phyloP scores from a whole-genome alignment of 352 stramenopile genomes.

The Pythium rhizo-oryzae region DNA sequence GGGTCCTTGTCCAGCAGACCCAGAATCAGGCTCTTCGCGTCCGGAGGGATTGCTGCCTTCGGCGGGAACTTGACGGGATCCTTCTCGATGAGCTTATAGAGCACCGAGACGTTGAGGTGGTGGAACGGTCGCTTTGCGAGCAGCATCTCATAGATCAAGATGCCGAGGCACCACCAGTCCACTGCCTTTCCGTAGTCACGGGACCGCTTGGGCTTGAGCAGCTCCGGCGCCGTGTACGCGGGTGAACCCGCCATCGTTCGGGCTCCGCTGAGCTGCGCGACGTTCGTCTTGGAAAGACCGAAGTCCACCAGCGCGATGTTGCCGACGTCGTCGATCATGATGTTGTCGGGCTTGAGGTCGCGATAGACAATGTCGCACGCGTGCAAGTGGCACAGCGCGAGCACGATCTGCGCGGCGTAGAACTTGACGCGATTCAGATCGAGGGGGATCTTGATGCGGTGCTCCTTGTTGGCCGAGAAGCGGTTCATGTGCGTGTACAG shows the following conservation, averaged over 20 bases:
- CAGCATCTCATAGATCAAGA: conserved; percentile 93
- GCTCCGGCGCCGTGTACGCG: conserved; percentile 79
- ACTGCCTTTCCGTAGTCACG: conserved; percentile 88
- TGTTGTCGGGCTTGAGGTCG: conserved; percentile 96
- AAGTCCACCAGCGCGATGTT: conserved; percentile 96
- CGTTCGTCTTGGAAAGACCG: conserved; percentile 92
- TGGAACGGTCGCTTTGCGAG: conserved; percentile 92
- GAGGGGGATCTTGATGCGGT: conserved; percentile 85
- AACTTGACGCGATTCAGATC: conserved; percentile 84
- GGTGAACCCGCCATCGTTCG: conserved; percentile 85
- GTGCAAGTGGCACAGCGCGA: conserved; percentile 92
- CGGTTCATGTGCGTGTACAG: conserved; percentile 93
- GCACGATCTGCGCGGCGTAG: conserved; percentile 92
- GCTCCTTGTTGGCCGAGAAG: conserved; percentile 90
- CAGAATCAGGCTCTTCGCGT: conserved; percentile 75
- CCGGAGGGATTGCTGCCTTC: conserved; percentile 65
- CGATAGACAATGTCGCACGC: conserved; percentile 95
- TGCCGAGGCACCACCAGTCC: conserved; percentile 89
- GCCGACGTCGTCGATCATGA: conserved; percentile 93
- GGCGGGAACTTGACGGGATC: conserved; percentile 86
- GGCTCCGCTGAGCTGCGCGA: conserved; percentile 80
- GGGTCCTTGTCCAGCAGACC: conserved; percentile 85
- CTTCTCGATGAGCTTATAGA: conserved; percentile 93
- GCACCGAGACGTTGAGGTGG: conserved; percentile 87
- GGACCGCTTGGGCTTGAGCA: conserved; percentile 83